phyloP scores from a whole-genome alignment of 495 filamentous ascomycete genomes.

The Letharia lupina region DNA sequence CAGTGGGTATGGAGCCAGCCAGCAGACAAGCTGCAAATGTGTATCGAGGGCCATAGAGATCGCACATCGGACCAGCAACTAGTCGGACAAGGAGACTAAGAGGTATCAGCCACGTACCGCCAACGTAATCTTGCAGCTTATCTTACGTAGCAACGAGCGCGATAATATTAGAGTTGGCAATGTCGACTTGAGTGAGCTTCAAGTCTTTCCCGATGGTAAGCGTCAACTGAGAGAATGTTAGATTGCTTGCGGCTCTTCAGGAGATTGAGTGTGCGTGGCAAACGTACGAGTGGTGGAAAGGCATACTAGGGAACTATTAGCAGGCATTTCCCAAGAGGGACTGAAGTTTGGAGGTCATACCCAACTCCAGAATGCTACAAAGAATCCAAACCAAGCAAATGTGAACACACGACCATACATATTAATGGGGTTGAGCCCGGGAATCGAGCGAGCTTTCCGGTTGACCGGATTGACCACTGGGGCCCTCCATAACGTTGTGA shows the following conservation, averaged over 20 bases:
- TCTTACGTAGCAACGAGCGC: slow-evolving; percentile 72
- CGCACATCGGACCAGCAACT: slow-evolving; percentile 75
- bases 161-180: slow-evolving; percentile 88
- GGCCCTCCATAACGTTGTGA: slow-evolving; percentile 46
- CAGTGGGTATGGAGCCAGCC: slow-evolving; percentile 71
- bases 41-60: slow-evolving; percentile 71
- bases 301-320: slow-evolving; percentile 39
- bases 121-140: background rate
- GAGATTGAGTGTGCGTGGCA: background rate
- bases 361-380: slow-evolving; percentile 94
- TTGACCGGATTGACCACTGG: slow-evolving; percentile 68
- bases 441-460: slow-evolving; percentile 71
- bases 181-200: slow-evolving; percentile 56
- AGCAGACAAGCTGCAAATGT: slow-evolving; percentile 74
- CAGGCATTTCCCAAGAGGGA: background rate
- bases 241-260: background rate
- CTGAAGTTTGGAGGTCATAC: slow-evolving; percentile 31
- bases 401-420: slow-evolving; percentile 84
- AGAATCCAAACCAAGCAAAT: slow-evolving; percentile 92
- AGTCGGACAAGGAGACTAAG: slow-evolving; percentile 68
- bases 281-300: slow-evolving; percentile 71
- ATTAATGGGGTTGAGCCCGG: slow-evolving; percentile 70
- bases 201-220: slow-evolving; percentile 74
- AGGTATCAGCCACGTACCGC: slow-evolving; percentile 19
- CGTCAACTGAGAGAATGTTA: slow-evolving; percentile 46